Conservation (phyloP, 805 yeast genomes). For the Suhomyces sp. region DNA sequence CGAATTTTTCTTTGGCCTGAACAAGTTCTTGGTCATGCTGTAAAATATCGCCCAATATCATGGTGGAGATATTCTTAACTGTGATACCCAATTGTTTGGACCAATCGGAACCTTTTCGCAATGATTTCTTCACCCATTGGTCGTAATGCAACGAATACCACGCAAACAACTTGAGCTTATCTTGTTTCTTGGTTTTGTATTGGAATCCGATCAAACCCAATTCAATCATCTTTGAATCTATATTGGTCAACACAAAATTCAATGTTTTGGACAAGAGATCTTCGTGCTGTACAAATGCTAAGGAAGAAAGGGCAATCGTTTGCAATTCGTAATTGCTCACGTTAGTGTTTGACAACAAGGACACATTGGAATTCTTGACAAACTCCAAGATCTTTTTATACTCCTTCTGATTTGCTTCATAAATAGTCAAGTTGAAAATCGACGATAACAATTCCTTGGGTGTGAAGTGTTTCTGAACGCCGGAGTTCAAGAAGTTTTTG, state of each 20-base stretch:
- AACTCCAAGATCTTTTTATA: slow-evolving; percentile 59
- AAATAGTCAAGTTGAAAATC: slow-evolving; percentile 41
- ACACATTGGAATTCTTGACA: slow-evolving; percentile 48
- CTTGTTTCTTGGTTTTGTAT: slow-evolving; percentile 29
- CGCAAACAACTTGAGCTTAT: slow-evolving; percentile 43
- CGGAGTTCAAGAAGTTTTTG: slow-evolving; percentile 45
- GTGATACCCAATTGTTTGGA: slow-evolving; percentile 47
- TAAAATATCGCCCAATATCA: slow-evolving; percentile 41
- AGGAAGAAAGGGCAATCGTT: slow-evolving; percentile 52
- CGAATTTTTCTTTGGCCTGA: slow-evolving; percentile 24
- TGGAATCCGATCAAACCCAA: slow-evolving; percentile 54
- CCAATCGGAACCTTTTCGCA: slow-evolving; percentile 44
- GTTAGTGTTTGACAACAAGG: slow-evolving; percentile 39
- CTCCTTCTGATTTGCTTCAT: slow-evolving; percentile 41
- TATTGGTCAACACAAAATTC: slow-evolving; percentile 55
- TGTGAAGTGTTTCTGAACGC: slow-evolving; percentile 45
- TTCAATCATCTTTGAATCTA: slow-evolving; percentile 54
- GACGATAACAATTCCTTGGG: slow-evolving; percentile 52
- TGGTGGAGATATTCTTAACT: slow-evolving; percentile 38
- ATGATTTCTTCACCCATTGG: slow-evolving; percentile 48
- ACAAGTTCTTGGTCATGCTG: slow-evolving; percentile 31
- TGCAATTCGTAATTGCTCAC: slow-evolving; percentile 42
- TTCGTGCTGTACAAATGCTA: slow-evolving; percentile 47
- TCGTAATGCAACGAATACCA: slow-evolving; percentile 58
- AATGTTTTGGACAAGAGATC: slow-evolving; percentile 52